Evolutionary conservation across 2,329 filamentous ascomycete genomes (phyloP).

Genomic region (Daldinia sp.): DNA sequence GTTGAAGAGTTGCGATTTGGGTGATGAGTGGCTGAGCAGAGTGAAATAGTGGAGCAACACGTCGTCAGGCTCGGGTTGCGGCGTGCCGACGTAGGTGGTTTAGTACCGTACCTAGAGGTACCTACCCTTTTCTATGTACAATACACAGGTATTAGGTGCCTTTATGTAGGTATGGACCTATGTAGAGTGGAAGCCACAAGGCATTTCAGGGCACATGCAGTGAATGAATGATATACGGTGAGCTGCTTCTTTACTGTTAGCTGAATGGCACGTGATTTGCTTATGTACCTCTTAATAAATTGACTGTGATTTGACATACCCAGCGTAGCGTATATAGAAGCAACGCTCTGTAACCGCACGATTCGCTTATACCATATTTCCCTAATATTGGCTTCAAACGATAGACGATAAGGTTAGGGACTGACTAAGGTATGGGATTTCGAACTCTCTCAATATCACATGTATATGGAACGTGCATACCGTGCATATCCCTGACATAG

Average conservation of each 20-base stretch:
- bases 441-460: background rate
- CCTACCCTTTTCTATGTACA: too few relatives aligned
- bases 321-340: too few relatives aligned
- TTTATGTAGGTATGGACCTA: too few relatives aligned
- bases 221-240: slow-evolving; percentile 1
- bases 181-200: slow-evolving; percentile 14
- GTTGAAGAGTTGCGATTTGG: slow-evolving; percentile 20
- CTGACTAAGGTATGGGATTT: background rate
- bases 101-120: too few relatives aligned
- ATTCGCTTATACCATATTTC: background rate
- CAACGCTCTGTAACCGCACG: background rate
- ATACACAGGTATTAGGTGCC: too few relatives aligned
- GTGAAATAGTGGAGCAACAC: slow-evolving; percentile 31
- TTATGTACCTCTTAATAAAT: background rate
- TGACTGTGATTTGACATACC: background rate
- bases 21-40: slow-evolving; percentile 33
- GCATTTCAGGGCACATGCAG: too few relatives aligned
- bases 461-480: slow-evolving; percentile 5
- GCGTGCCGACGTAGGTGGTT: background rate
- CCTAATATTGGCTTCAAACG: too few relatives aligned
- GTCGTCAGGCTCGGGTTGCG: slow-evolving; percentile 34
- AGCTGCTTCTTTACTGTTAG: background rate
- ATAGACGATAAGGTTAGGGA: too few relatives aligned
- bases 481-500: slow-evolving; percentile 1
- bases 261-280: background rate